Percentiles rank a stretch among this genome's conserved stretches.
These are phyloP conservation scores for Pontederia crassipes DNA, from an alignment of 176 grass and related monocot species.

Conservation along the genomic window DNA sequence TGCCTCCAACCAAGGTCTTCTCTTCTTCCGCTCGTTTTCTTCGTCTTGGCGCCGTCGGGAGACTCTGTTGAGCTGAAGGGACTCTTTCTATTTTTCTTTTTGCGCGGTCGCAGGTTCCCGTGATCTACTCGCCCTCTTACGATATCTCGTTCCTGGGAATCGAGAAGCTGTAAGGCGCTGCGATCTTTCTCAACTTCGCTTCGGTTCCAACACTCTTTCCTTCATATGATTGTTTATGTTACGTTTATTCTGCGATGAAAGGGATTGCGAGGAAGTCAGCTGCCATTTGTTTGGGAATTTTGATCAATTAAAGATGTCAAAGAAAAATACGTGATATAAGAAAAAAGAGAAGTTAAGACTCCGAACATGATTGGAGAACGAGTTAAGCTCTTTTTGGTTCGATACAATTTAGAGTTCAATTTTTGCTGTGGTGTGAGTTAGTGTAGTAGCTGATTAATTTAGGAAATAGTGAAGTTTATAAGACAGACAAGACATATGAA, in stretches of 20 bases:
- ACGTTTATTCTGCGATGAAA: not conserved
- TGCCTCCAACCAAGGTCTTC: conserved; percentile 52
- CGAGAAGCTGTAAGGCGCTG: conserved; percentile 70
- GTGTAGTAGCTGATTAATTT: not conserved
- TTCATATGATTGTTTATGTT: not conserved
- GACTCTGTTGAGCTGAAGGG: not conserved
- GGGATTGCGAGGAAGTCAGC: not conserved
- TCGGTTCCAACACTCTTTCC: not conserved
- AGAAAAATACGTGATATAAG: too few relatives aligned
- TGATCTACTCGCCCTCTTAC: conserved; percentile 75
- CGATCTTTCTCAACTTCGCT: not conserved
- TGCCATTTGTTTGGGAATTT: too few relatives aligned
- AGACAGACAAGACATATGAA: not conserved
- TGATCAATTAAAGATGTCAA: too few relatives aligned
- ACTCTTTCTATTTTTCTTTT: not conserved
- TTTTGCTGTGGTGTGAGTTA: not conserved
- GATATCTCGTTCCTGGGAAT: conserved; percentile 76
- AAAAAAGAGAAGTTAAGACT: too few relatives aligned
- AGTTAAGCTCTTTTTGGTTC: not conserved
- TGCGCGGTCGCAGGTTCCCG: conserved; percentile 32
- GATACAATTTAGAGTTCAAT: not conserved
- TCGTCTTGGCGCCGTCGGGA: not conserved
- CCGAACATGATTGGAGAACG: not conserved
- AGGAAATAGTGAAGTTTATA: not conserved
- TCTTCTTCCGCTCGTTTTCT: not conserved